Evolutionary conservation across 139 green algal genomes (phyloP), one percentile per base, ranked within the genome.

Genomic region (Gonium pectorale): DNA sequence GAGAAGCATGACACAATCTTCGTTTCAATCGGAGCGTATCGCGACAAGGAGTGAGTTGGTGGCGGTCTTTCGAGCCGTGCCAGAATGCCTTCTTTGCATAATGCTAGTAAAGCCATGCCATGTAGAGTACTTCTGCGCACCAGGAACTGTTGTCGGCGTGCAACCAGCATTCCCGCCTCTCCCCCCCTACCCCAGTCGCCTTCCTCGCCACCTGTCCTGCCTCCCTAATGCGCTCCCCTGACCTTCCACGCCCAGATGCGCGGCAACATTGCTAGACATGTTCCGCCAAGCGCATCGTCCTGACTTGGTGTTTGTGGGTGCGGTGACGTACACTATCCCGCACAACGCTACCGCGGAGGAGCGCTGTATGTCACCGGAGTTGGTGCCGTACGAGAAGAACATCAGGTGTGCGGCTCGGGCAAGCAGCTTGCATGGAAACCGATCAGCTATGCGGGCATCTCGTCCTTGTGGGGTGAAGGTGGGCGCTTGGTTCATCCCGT

Each of bases 41-140:
- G 73, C 44, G 72, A 80, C 51, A 35, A 7, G 5, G 72, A 80
- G 51, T 80, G 22, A 54, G 72, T 62, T 69, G 62, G 3, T 35
- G 62, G 37, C 33, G 5, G 2, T 41, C 29, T 21, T 41, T 69
- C 26, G 15, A 33, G 27, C 62, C 26, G 29, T 69, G 9, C 17
- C 38, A 21, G 8, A 33, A 49, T 44, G 21, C 64, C 49, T 46
- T 33, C 5, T 31, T 11, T n/a, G 24, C 22, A 29, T n/a, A 64
- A 64, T n/a, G 60, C 27, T 11, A 40, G 29, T 13, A 15, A 41
- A 64, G 15, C 17, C 17, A 8, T 33, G 22, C 54, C n/a, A 31
- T 19, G 29, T 24, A n/a, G 13, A 29, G 54, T 31, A 33, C 15
- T 64, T 41, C 5, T 41, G 5, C 60, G 27, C 8, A 27, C n/a